phyloP scores from a whole-genome alignment of 2,329 filamentous ascomycete genomes.

The Sporothrix brasiliensis region DNA sequence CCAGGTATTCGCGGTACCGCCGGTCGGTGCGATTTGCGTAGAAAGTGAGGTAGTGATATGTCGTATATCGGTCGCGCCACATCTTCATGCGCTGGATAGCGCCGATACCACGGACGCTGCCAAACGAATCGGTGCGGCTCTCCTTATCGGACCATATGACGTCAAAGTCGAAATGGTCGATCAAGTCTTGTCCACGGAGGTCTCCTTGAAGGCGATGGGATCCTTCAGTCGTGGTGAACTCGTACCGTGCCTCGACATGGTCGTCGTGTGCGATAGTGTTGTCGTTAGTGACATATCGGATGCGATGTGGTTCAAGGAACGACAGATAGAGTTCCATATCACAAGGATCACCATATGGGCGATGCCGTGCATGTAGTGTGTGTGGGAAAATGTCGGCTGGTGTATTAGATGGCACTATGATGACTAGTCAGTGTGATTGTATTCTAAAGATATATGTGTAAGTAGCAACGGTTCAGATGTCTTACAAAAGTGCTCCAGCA shows the following conservation, averaged over 20 bases:
- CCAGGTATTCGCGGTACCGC: conserved; percentile 53
- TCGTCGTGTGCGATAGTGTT: conserved; percentile 54
- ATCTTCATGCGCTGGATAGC: conserved; percentile 57
- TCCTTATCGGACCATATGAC: conserved; percentile 57
- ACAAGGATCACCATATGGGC: conserved; percentile 53
- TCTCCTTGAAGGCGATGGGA: conserved; percentile 56
- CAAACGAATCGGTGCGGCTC: conserved; percentile 53
- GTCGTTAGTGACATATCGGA: conserved; percentile 53
- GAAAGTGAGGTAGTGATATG: conserved; percentile 53
- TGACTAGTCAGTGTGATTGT: not conserved
- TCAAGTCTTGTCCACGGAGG: conserved; percentile 51
- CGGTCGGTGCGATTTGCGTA: conserved; percentile 51
- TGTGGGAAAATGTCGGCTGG: conserved; percentile 53
- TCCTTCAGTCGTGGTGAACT: conserved; percentile 53
- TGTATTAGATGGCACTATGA: conserved; percentile 50
- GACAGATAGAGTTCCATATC: conserved; percentile 55
- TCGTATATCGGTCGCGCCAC: conserved; percentile 54
- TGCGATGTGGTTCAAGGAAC: conserved; percentile 53
- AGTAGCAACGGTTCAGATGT: conserved; percentile 24
- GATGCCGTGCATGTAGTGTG: conserved; percentile 55
- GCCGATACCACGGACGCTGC: conserved; percentile 54
- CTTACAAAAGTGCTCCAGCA: conserved; percentile 56
- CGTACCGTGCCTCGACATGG: conserved; percentile 53
- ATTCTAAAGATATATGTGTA: not conserved
- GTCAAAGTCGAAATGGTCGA: conserved; percentile 57